Base-by-base conservation (phyloP, 495 filamentous ascomycete genomes). In the Schizothecium vesticola region DNA sequence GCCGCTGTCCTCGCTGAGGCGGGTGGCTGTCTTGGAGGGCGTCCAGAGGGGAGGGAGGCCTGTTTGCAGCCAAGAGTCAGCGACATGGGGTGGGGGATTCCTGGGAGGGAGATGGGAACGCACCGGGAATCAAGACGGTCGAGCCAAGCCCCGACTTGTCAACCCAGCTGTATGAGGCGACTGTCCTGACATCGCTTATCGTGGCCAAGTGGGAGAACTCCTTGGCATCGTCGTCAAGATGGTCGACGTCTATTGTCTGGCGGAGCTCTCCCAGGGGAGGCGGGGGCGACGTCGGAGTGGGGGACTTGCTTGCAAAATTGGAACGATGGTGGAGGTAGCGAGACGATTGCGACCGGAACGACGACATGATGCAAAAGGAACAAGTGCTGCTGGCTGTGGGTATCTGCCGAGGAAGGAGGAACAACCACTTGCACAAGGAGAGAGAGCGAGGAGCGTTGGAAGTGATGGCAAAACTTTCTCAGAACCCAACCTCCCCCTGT, bases 41-140 rank as follows among this genome's bases (percentile, higher is more conserved):
- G 82, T 86, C 88, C 87, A 91, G 3, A 67, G 68, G 29, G 87
- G 85, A 4, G 88, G 89, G 58, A 79, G 78, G 22, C 86, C 88
- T 89, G 64, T 10, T 43, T 51, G 16, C 19, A 51, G 19, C 1
- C 43, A n/a, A 51, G 43, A n/a, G 43, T 51, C 43, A 51, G 43
- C 33, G 33, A 43, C 13, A 36, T n/a, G n/a, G n/a, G n/a, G n/a
- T 1, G 33, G 16, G 33, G 3, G 33, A 13, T 0, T 29, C 3
- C 10, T 29, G 33, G 4, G 4, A 3, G 5, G 33, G 33, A 0
- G 12, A 13, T 16, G 33, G 33, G 12, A 23, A 65, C 67, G 1
- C 57, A 73, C 74, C 74, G 16, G 74, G 74, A 19, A 74, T 61
- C 13, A 77, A 13, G 21, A 77, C 72, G 0, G 51, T 67, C 12